Conservation (phyloP, 1,284 basidiomycete genomes). For the Termitomyces sp. region DNA sequence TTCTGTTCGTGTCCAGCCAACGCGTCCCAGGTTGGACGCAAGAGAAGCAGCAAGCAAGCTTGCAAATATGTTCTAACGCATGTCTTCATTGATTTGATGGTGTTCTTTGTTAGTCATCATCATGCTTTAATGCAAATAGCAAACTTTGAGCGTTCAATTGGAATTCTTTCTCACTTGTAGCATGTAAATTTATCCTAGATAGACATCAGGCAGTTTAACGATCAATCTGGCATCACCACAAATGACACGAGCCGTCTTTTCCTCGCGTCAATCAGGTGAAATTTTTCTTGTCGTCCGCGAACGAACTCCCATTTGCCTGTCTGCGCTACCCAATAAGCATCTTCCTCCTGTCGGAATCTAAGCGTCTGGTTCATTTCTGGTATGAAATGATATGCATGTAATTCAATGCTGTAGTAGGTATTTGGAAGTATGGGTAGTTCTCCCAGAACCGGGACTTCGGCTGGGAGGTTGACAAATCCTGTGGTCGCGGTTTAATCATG, state of each 20-base stretch:
- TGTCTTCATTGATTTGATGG: too few species aligned
- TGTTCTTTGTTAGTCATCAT: too few species aligned
- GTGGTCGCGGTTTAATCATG: neutral
- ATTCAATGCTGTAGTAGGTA: conserved; percentile 48
- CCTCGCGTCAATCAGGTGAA: conserved; percentile 4
- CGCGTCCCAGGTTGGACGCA: conserved; percentile 66
- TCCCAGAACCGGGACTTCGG: conserved; percentile 39
- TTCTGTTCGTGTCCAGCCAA: conserved; percentile 63
- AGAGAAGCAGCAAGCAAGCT: conserved; percentile 82
- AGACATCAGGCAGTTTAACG: neutral
- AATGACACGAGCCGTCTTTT: conserved; percentile 1
- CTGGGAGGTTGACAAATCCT: conserved; percentile 45
- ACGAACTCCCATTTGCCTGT: conserved; percentile 41
- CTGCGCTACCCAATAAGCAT: conserved; percentile 41
- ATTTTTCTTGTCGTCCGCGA: conserved; percentile 41
- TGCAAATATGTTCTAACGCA: conserved; percentile 72
- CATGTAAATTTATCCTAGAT: neutral
- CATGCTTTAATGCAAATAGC: too few species aligned
- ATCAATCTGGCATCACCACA: conserved; percentile 1
- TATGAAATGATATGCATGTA: conserved; percentile 45
- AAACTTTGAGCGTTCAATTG: neutral
- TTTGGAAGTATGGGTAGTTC: conserved; percentile 39
- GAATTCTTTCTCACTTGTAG: neutral
- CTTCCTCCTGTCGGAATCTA: conserved; percentile 43
- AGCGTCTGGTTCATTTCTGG: conserved; percentile 44